These are phyloP conservation scores for Wickerhamomyces chaumierensis DNA, from an alignment of 805 yeast species.

Conservation along the genomic window DNA sequence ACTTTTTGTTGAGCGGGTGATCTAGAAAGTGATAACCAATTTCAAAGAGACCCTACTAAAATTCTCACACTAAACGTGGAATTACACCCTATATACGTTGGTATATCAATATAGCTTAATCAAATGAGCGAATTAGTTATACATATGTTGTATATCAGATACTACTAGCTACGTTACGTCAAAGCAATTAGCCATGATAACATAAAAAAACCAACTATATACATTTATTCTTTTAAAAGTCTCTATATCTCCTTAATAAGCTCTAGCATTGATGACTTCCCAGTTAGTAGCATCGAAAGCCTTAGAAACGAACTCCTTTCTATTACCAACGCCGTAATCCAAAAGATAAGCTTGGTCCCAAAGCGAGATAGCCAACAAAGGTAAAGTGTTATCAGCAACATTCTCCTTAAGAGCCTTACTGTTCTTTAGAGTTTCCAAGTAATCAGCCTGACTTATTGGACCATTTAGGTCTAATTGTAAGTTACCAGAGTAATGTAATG, in stretches of 20 bases:
- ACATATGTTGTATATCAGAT: no score
- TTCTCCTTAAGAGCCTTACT: slow-evolving; percentile 28
- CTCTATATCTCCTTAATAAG: slow-evolving; percentile 10
- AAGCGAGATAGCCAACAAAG: slow-evolving; percentile 64
- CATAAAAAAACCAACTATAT: neutral
- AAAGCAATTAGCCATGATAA: no score
- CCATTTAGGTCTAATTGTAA: slow-evolving; percentile 72
- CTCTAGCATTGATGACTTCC: slow-evolving; percentile 50
- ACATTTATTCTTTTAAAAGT: neutral
- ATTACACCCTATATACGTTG: no score
- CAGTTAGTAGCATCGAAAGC: slow-evolving; percentile 78
- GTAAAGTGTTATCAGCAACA: slow-evolving; percentile 54
- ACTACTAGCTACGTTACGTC: no score
- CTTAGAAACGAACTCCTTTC: slow-evolving; percentile 57
- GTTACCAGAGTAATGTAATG: slow-evolving; percentile 56
- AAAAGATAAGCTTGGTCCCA: slow-evolving; percentile 86
- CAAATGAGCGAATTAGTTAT: no score
- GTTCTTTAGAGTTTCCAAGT: slow-evolving; percentile 27
- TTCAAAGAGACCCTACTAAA: no score
- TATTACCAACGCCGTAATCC: slow-evolving; percentile 76
- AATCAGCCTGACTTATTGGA: slow-evolving; percentile 47
- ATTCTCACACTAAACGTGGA: no score
- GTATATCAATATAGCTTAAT: no score
- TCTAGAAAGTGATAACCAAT: no score
- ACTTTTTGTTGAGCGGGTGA: no score